phyloP scores from a whole-genome alignment of 1,139 yeast species.

The Yamadazyma dushanensis region DNA sequence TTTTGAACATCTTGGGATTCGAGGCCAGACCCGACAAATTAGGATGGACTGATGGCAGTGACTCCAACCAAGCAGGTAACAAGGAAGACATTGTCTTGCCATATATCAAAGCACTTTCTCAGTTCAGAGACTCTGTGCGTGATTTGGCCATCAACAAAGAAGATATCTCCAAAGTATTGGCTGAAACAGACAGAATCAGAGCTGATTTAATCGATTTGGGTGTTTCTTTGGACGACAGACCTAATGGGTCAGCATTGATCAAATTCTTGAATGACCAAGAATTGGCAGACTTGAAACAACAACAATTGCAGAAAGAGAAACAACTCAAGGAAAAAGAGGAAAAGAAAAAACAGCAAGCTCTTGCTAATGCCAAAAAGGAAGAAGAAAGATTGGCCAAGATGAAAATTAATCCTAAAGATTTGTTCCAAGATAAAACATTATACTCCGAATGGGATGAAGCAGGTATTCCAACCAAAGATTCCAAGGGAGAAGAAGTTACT shows the following conservation, averaged over 20 bases:
- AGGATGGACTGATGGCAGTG: slow-evolving; percentile 66
- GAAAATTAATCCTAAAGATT: slow-evolving; percentile 63
- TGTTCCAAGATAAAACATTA: slow-evolving; percentile 60
- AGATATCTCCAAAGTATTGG: slow-evolving; percentile 54
- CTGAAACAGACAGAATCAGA: slow-evolving; percentile 42
- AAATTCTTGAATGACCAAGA: slow-evolving; percentile 76
- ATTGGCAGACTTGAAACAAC: slow-evolving; percentile 59
- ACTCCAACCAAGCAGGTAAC: slow-evolving; percentile 24
- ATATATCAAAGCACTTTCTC: slow-evolving; percentile 71
- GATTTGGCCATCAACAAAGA: slow-evolving; percentile 67
- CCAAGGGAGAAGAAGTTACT: slow-evolving; percentile 81
- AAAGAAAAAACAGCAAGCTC: slow-evolving; percentile 41
- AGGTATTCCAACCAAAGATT: slow-evolving; percentile 81
- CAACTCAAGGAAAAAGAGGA: slow-evolving; percentile 40
- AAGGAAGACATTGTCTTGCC: slow-evolving; percentile 76
- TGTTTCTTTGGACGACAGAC: slow-evolving; percentile 85
- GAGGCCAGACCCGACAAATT: slow-evolving; percentile 64
- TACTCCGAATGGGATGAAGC: slow-evolving; percentile 80
- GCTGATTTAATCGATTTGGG: slow-evolving; percentile 70
- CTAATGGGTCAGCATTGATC: slow-evolving; percentile 74
- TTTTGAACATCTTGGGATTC: slow-evolving; percentile 74
- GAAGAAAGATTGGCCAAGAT: slow-evolving; percentile 68
- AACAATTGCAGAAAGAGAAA: slow-evolving; percentile 63
- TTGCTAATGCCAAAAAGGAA: slow-evolving; percentile 56
- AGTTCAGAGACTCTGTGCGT: slow-evolving; percentile 81